A percentile compares a stretch with the other conserved stretches of the same genome.
These are phyloP conservation scores for Harrya chromipes DNA, from an alignment of 768 basidiomycete genomes.

Conservation along the genomic window DNA sequence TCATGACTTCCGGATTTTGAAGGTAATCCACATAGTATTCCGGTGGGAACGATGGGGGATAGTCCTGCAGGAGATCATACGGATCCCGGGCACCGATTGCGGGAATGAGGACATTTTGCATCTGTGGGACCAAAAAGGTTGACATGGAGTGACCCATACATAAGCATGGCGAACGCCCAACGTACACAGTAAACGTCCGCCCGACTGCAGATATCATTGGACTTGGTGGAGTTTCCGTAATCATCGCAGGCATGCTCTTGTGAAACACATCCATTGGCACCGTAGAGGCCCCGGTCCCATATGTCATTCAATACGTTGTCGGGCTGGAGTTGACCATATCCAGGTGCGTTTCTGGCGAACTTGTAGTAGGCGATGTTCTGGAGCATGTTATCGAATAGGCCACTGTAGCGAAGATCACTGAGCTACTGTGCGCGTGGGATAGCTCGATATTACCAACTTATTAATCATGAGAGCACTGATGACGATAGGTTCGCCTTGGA, in stretches of 20 bases:
- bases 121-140: slow-evolving; percentile 24
- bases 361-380: slow-evolving; percentile 59
- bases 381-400: slow-evolving; percentile 63
- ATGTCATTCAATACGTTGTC: slow-evolving; percentile 43
- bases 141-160: neutral
- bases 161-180: neutral
- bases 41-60: slow-evolving; percentile 51
- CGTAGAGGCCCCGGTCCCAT: slow-evolving; percentile 48
- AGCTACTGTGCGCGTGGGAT: no score
- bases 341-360: slow-evolving; percentile 60
- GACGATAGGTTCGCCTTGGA: slow-evolving; percentile 48
- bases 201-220: slow-evolving; percentile 46
- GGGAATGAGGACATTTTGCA: slow-evolving; percentile 45
- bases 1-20: slow-evolving; percentile 30
- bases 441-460: no score
- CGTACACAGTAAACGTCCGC: slow-evolving; percentile 59
- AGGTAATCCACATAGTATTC: slow-evolving; percentile 54
- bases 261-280: slow-evolving; percentile 47
- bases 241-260: slow-evolving; percentile 56
- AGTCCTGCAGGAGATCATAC: slow-evolving; percentile 56
- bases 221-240: slow-evolving; percentile 44
- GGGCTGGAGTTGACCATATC: slow-evolving; percentile 60
- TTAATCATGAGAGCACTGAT: slow-evolving; percentile 66
- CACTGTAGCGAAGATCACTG: slow-evolving; percentile 34
- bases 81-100: slow-evolving; percentile 52